Base-by-base conservation (phyloP, 352 stramenopile species). In the Phytophthora uliginosa region DNA sequence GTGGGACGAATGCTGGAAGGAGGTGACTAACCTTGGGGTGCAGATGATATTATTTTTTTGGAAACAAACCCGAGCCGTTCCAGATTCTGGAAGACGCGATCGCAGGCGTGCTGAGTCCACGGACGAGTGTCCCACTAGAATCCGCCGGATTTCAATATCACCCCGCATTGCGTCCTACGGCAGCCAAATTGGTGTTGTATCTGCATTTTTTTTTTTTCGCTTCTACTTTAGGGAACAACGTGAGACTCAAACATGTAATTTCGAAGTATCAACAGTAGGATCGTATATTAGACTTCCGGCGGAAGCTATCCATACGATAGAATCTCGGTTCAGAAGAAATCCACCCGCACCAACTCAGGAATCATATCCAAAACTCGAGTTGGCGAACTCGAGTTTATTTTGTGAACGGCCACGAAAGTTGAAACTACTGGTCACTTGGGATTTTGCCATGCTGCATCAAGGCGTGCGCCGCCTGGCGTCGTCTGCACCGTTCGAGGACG, bases 1-100 rank as follows among this genome's bases (percentile, higher is more conserved):
- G 53, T 67, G 17, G 54, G 48, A 0, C 33, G 18, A 4, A 77
- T 74, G 65, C 18, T 77, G 47, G 13, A 67, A 56, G 59, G 36
- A 50, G 10, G 28, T 1, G 24, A 64, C 24, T 74, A 55, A 36
- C 4, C 18, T 40, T 60, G 24, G 17, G 40, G 6, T 48, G 9
- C 6, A 6, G 10, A 8, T 48, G 10, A 20, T n/a, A 10, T 42
- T 42, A 15, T 10, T 42, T 15, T 26, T 10, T 42, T 42, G 34
- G 8, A 15, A 10, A 42, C 34, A 28, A 28, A 28, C 26, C 26
- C 26, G 26, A 28, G 28, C 28, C 4, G 28, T 31, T 31, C 28
- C 28, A 31, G 4, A 31, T 31, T 31, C 4, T 31, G 28, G 28
- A 7, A 31, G 28, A 31, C 28, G 28, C 28, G 28, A 31, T 31